phyloP scores from a whole-genome alignment of 192 early-diverging fungal species.

The Backusella circina region DNA sequence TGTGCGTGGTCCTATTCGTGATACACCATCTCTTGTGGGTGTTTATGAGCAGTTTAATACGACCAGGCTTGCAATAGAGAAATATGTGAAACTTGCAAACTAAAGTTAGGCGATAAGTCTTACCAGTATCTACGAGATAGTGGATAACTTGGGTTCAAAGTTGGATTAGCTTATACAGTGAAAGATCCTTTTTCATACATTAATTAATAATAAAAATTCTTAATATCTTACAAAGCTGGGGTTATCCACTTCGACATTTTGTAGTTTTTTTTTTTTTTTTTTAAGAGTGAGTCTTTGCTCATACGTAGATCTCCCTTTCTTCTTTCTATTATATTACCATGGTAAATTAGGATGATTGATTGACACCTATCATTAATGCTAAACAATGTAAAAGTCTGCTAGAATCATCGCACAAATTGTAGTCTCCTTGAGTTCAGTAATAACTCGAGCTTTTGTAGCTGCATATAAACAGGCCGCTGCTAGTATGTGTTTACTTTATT shows the following conservation, averaged over 20 bases:
- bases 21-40: background rate
- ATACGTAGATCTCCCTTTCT: background rate
- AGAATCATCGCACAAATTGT: conserved; percentile 74
- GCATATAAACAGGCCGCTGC: conserved; percentile 87
- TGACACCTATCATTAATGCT: background rate
- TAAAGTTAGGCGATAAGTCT: too few species aligned
- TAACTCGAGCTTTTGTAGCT: conserved; percentile 88
- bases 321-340: background rate
- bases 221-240: background rate
- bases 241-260: background rate
- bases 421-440: conserved; percentile 71
- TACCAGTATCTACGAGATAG: background rate
- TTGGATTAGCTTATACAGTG: too few species aligned
- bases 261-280: background rate
- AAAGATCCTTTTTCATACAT: too few species aligned
- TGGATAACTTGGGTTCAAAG: background rate
- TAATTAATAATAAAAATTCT: background rate
- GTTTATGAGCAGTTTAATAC: background rate
- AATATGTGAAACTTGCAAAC: background rate
- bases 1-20: background rate
- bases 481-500: conserved; percentile 51
- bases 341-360: background rate
- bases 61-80: background rate
- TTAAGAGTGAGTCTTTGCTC: too few species aligned
- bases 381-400: conserved; percentile 50